Percentiles rank a stretch among this genome's conserved stretches.
Evolutionary conservation across 306 rosid genomes (phyloP).

Genomic region (Cicer cuneatum): DNA sequence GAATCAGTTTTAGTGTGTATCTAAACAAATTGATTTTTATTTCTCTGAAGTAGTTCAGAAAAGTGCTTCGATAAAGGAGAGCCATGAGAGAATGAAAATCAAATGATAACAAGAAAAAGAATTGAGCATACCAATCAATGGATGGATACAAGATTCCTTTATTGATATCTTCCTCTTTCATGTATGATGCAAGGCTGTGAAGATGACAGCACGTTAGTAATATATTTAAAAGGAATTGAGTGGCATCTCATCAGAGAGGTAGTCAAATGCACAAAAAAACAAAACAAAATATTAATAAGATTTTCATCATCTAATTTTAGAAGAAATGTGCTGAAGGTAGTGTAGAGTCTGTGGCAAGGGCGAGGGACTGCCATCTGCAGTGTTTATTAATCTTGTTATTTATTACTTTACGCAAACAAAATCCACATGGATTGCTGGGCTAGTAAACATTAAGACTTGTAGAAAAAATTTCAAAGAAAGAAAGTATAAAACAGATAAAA

Average conservation of each 20-base stretch:
- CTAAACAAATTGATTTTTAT: background rate
- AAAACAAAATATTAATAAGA: background rate
- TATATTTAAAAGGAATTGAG: slow-evolving; percentile 32
- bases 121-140: slow-evolving; percentile 63
- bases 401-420: slow-evolving; percentile 23
- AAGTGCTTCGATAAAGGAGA: background rate
- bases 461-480: slow-evolving; percentile 33
- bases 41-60: slow-evolving; percentile 16
- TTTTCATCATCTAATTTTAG: slow-evolving; percentile 21
- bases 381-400: background rate
- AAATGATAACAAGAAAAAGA: slow-evolving; percentile 13
- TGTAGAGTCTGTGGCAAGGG: slow-evolving; percentile 12
- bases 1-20: background rate
- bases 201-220: slow-evolving; percentile 54
- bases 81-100: slow-evolving; percentile 22
- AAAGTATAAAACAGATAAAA: slow-evolving; percentile 26
- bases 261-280: slow-evolving; percentile 5
- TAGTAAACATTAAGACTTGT: background rate
- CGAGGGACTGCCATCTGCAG: slow-evolving; percentile 17
- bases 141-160: slow-evolving; percentile 89
- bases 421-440: background rate
- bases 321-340: slow-evolving; percentile 21
- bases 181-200: slow-evolving; percentile 92
- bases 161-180: slow-evolving; percentile 78
- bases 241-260: slow-evolving; percentile 25